phyloP scores from a whole-genome alignment of 2,329 filamentous ascomycete genomes.

The Beauveria bassiana region DNA sequence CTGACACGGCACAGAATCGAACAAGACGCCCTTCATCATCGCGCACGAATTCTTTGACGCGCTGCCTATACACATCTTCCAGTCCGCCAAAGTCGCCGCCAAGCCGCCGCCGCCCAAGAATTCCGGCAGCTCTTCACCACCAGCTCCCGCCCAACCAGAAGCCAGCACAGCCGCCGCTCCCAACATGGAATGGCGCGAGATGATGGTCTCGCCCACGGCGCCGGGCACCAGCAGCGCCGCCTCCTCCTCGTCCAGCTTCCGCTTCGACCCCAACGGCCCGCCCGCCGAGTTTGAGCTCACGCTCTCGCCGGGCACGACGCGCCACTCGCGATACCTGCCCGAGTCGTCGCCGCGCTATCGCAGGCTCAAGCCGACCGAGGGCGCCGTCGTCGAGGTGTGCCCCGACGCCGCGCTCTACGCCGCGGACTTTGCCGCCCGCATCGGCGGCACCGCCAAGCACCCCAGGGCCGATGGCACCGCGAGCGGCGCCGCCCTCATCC shows the following conservation, averaged over 20 bases:
- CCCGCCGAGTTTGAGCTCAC: conserved; percentile 83
- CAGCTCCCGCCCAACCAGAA: conserved; percentile 32
- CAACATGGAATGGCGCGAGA: conserved; percentile 66
- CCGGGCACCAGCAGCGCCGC: conserved; percentile 44
- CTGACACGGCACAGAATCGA: conserved; percentile 38
- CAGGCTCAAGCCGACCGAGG: conserved; percentile 57
- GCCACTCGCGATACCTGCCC: conserved; percentile 78
- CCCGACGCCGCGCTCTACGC: conserved; percentile 79
- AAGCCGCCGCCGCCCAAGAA: conserved; percentile 10
- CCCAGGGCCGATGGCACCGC: conserved; percentile 47
- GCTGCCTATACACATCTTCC: conserved; percentile 90
- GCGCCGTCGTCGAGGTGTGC: conserved; percentile 78
- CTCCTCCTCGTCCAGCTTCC: conserved; percentile 40
- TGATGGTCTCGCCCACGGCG: conserved; percentile 65
- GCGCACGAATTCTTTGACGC: conserved; percentile 99
- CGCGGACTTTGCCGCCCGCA: conserved; percentile 72
- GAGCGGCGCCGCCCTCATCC: conserved; percentile 82
- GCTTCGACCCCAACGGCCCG: conserved; percentile 40
- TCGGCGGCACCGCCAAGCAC: conserved; percentile 57
- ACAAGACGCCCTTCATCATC: conserved; percentile 81
- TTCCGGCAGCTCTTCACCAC: conserved; percentile 28
- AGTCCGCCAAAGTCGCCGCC: conserved; percentile 51
- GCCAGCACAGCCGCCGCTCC: conserved; percentile 28
- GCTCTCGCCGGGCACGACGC: conserved; percentile 65
- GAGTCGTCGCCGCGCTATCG: conserved; percentile 74